Conservation (phyloP, 306 rosid species). For the Trichosanthes cucumerina region DNA sequence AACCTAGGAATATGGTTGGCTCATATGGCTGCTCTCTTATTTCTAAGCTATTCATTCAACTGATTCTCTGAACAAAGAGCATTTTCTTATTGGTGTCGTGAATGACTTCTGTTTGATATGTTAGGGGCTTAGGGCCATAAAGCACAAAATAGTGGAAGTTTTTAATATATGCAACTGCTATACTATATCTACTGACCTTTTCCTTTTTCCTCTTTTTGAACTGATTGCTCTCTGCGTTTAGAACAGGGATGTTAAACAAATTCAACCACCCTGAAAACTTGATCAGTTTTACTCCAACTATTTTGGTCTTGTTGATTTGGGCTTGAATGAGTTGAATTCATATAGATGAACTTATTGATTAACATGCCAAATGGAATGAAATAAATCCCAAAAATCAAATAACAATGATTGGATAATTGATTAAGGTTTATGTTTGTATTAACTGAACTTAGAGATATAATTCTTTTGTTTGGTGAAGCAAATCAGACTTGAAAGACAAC, state of each 20-base stretch:
- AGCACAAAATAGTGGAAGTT: conserved; percentile 1
- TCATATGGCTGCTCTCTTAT: background rate
- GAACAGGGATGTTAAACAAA: background rate
- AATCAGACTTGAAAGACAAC: background rate
- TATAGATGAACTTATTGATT: background rate
- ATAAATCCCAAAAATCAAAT: background rate
- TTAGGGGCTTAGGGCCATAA: background rate
- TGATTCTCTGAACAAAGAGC: background rate
- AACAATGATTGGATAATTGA: background rate
- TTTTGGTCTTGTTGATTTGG: background rate
- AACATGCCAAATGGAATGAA: background rate
- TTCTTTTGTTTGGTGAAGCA: background rate
- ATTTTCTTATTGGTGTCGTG: background rate
- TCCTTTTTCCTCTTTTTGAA: background rate
- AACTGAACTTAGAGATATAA: background rate
- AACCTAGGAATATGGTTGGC: background rate
- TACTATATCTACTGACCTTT: background rate
- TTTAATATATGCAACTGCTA: too few relatives aligned
- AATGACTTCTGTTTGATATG: background rate
- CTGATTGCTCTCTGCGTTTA: background rate
- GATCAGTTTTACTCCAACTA: background rate
- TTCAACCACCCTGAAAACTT: background rate
- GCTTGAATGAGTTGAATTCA: background rate
- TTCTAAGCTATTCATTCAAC: background rate
- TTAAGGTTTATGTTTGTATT: background rate